A percentile compares a stretch with the other conserved stretches of the same genome.
These are phyloP conservation scores for Heterobasidion irregulare DNA, from an alignment of 1,284 basidiomycete genomes.

Conservation along the genomic window DNA sequence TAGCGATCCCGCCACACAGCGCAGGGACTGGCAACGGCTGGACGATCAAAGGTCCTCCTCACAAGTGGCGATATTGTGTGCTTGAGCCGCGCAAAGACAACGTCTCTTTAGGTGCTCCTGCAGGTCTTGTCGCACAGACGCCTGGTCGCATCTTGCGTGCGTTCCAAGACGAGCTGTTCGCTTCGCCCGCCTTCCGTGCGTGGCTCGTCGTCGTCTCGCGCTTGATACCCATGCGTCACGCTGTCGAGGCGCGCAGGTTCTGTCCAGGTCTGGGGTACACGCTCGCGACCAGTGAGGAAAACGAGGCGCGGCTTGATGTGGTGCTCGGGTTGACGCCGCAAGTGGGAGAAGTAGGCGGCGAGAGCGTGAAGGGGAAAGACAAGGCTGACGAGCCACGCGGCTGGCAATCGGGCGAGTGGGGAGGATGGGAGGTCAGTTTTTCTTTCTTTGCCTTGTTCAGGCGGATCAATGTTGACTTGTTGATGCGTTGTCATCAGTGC, in stretches of 20 bases:
- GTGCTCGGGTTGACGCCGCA: slow-evolving; percentile 88
- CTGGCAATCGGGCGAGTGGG: slow-evolving; percentile 79
- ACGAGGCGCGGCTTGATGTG: slow-evolving; percentile 79
- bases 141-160: slow-evolving; percentile 53
- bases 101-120: slow-evolving; percentile 23
- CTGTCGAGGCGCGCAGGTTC: slow-evolving; percentile 80
- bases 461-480: slow-evolving; percentile 2
- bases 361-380: slow-evolving; percentile 26
- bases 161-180: slow-evolving; percentile 71
- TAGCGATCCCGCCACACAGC: slow-evolving; percentile 57
- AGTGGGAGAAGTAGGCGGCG: slow-evolving; percentile 27
- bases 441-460: not conserved
- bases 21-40: slow-evolving; percentile 55
- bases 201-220: slow-evolving; percentile 82
- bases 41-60: slow-evolving; percentile 80
- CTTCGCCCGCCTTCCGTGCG: slow-evolving; percentile 80
- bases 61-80: slow-evolving; percentile 88
- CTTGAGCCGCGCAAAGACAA: slow-evolving; percentile 27
- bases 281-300: slow-evolving; percentile 83
- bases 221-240: slow-evolving; percentile 69
- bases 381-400: slow-evolving; percentile 29
- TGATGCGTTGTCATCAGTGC: slow-evolving; percentile 40
- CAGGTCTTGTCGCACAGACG: slow-evolving; percentile 40
- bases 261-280: slow-evolving; percentile 94
- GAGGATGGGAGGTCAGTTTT: slow-evolving; percentile 82